Evolutionary conservation across 1,284 basidiomycete species (phyloP), one percentile per base, ranked within the genome.

Genomic region (Moesziomyces sp.): DNA sequence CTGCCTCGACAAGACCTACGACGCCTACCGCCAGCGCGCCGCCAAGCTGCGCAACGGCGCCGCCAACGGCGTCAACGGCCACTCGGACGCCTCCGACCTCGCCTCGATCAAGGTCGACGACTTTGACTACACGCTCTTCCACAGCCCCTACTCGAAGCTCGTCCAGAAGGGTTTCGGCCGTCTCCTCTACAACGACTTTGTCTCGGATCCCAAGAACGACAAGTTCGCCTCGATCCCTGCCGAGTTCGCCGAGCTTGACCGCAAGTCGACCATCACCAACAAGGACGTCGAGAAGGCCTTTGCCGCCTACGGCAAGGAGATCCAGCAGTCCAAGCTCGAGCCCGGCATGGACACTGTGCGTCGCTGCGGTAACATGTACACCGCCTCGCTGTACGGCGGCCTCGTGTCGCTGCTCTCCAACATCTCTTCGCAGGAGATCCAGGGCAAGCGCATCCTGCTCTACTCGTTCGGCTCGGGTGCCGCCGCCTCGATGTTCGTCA

Each of bases 91-190:
- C n/a, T 67, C 68, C 38, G 61, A 53, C 45, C 74, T 76, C 42
- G 72, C 79, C 30, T 58, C 76, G 47, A 63, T 92, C 86, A 91
- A 91, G 45, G 88, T 94, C 45, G 89, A 90, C 66, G 89, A 91
- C 82, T 89, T 94, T 84, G 93, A 97, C 87, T 96, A 92, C 84
- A 89, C 91, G 71, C 90, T 95, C 83, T 93, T 96, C 89, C 88
- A 89, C 74, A 76, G 54, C 59, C 96, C 96, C 1, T 99, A 98
- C 86, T 94, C 94, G 86, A 99, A 99, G 88, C 93, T 97, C 85
- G 94, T 97, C 50, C 93, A 97, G 86, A 99, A 98, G 87, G 94
- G 93, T 46, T 91, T 95, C 85, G 95, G 92, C n/a, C 92, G 96
- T 67, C 86, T 98, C 86, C 83, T 92, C 78, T 96, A 90, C 88